Percentiles rank a stretch among this genome's conserved stretches.
phyloP scores from a whole-genome alignment of 345 rosid species.

The Boechera stricta region DNA sequence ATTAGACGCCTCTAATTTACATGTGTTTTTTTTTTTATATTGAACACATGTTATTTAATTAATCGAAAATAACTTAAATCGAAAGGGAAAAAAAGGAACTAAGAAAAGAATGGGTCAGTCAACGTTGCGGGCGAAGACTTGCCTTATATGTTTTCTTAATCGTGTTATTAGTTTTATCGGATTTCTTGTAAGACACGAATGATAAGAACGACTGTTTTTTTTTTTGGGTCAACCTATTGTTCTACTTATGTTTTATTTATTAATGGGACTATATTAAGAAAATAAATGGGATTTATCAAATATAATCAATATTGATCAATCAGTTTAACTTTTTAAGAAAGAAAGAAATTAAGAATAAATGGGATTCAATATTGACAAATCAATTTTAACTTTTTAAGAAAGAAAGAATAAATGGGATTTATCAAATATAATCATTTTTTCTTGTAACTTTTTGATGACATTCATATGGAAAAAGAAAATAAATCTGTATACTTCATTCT shows the following conservation, averaged over 20 bases:
- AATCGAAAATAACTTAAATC: not conserved
- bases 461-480: not conserved
- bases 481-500: not conserved
- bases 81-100: not conserved
- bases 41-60: not conserved
- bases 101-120: conserved; percentile 31
- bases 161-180: conserved; percentile 21
- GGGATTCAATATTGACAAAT: not conserved
- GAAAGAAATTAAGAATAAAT: not conserved
- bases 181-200: conserved; percentile 26
- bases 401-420: too few species aligned
- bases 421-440: not conserved
- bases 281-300: not conserved
- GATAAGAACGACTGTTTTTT: not conserved
- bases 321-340: not conserved
- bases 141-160: conserved; percentile 28
- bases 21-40: not conserved
- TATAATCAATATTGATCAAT: not conserved
- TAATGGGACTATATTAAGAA: not conserved
- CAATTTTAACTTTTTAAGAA: too few species aligned
- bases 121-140: conserved; percentile 39
- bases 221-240: not conserved
- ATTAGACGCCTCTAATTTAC: not conserved
- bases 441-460: not conserved
- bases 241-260: not conserved